phyloP scores from a whole-genome alignment of 2,329 filamentous ascomycete genomes.

The Myriangium duriaei region DNA sequence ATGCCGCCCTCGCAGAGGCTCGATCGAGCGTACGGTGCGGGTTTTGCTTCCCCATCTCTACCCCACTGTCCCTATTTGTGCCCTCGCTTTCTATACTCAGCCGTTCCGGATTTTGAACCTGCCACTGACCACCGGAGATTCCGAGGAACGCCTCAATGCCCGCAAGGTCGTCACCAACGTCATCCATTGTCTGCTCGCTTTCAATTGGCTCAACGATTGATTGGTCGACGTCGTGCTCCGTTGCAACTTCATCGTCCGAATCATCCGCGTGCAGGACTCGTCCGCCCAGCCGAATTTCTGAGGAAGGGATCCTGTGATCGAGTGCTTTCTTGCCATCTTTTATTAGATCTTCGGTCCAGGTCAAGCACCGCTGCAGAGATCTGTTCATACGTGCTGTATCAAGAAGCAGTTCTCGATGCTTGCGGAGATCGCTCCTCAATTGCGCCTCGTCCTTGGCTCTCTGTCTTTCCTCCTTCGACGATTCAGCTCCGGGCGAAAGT shows the following conservation, averaged over 20 bases:
- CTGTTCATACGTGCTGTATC: constrained; percentile 95
- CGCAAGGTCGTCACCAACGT: constrained; percentile 16
- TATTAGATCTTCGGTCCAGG: constrained; percentile 83
- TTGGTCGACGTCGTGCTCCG: constrained; percentile 16
- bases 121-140: constrained; percentile 8
- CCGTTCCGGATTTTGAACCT: constrained; percentile 11
- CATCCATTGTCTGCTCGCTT: constrained; percentile 12
- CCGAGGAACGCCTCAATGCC: constrained; percentile 13
- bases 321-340: constrained; percentile 78
- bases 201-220: constrained; percentile 8
- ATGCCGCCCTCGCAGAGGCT: too few relatives aligned
- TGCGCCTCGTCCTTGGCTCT: constrained; percentile 68
- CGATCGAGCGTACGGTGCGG: too few relatives aligned
- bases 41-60: constrained; percentile 9
- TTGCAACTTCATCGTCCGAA: constrained; percentile 30
- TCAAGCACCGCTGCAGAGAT: constrained; percentile 77
- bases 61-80: constrained; percentile 22
- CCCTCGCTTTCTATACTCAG: constrained; percentile 15
- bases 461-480: constrained; percentile 36
- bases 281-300: constrained; percentile 70
- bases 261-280: constrained; percentile 64
- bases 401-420: constrained; percentile 76
- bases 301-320: constrained; percentile 64
- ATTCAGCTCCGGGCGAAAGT: constrained; percentile 26
- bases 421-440: constrained; percentile 71